Base-by-base conservation (phyloP, 495 filamentous ascomycete species). In the Xylaria venustula region DNA sequence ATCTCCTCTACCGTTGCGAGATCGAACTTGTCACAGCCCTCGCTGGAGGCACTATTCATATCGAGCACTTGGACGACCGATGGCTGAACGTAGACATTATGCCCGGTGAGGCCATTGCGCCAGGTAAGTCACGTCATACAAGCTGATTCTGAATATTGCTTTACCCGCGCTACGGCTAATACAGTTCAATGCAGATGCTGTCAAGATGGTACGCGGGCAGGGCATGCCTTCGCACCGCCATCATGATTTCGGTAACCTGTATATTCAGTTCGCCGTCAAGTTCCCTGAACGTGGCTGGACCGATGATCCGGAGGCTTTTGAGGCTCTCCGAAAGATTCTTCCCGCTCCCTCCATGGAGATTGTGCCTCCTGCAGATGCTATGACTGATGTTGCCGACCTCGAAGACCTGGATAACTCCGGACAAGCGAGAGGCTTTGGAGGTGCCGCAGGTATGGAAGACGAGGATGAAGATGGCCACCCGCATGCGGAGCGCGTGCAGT, bases 151-250 rank as follows among this genome's bases (percentile, higher is more conserved):
- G 54, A 17, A 11, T 14, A 36, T 48, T 61, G 64, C 71, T 62
- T 20, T 11, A 8, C 40, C 7, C 36, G 22, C 28, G 60, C 63
- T 12, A 50, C 8, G 11, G 8, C 17, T 54, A 62, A 68, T 62
- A 62, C 26, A 17, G 12, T 54, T 36, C 59, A 14, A 34, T 41
- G 20, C 36, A 98, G 94, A 90, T 67, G 77, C 88, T 42, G 86
- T 98, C 67, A 99, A 97, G 83, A 88, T 96, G 75, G 90, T 99
- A 69, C 89, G 89, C 63, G 93, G 92, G 54, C 95, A 99, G 76
- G 94, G 94, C 78, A 99, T 99, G 94, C 94, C 94, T 37, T 96
- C 95, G 0, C 89, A 85, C 77, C 88, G 95, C 61, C 95, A 98
- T 75, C 95, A 99, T 77, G 90, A 97, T 77, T 88, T 83, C 72